Conservation (phyloP, 148 eudicot species). For the Vaccinium myrtillus region DNA sequence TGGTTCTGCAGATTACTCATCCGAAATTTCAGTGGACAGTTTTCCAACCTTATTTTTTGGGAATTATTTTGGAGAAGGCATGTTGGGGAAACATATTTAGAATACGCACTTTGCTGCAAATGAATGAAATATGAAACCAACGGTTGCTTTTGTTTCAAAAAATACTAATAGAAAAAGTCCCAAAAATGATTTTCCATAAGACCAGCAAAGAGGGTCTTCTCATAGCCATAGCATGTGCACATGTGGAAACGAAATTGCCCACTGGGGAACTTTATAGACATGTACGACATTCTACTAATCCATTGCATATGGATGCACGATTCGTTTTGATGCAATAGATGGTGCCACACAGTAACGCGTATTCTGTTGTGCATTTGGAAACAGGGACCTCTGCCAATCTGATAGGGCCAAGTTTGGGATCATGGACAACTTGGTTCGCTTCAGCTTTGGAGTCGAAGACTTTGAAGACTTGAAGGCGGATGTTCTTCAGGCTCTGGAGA, state of each 20-base stretch:
- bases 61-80: background rate
- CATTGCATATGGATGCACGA: background rate
- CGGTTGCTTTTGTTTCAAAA: background rate
- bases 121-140: background rate
- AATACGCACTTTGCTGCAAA: background rate
- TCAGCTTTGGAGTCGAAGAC: slow-evolving; percentile 82
- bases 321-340: background rate
- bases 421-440: slow-evolving; percentile 66
- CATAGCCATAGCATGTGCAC: background rate
- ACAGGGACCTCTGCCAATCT: slow-evolving; percentile 70
- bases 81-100: background rate
- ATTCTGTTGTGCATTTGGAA: background rate
- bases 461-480: slow-evolving; percentile 78
- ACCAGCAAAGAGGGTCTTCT: background rate
- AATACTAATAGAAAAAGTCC: background rate
- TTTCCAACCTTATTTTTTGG: background rate
- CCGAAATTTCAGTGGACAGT: background rate
- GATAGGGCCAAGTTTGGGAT: slow-evolving; percentile 73
- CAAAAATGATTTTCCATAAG: background rate
- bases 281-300: background rate
- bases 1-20: too few species aligned
- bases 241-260: background rate
- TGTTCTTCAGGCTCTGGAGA: slow-evolving; percentile 11
- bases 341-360: background rate
- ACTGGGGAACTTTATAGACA: background rate